These are phyloP conservation scores for Fusarium poae DNA, from an alignment of 2,329 filamentous ascomycete species.

Conservation along the genomic window DNA sequence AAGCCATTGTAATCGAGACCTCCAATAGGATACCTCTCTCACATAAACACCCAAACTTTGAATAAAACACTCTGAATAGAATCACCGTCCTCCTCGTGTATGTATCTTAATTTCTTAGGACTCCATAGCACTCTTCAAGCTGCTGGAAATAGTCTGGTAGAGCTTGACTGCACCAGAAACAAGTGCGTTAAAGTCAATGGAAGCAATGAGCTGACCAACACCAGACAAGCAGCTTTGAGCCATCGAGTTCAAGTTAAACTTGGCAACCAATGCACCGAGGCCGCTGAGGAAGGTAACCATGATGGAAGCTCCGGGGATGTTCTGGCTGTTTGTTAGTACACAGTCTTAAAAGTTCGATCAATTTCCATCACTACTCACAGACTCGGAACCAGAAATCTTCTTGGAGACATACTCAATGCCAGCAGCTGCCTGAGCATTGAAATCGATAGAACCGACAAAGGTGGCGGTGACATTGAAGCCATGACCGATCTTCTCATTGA, in stretches of 20 bases:
- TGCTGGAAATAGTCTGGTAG: not conserved
- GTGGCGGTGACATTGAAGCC: not conserved
- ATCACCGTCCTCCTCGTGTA: accelerated
- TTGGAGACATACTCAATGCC: not conserved
- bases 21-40: not conserved
- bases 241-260: not conserved
- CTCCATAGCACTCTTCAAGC: not conserved
- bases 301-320: not conserved
- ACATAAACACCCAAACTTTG: not conserved
- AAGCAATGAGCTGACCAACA: not conserved
- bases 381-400: not conserved
- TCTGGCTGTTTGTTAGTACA: not conserved
- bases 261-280: not conserved
- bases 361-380: not conserved
- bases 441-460: not conserved
- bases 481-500: not conserved
- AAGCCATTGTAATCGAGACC: not conserved
- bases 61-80: not conserved
- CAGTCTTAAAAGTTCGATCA: too few relatives aligned
- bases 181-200: not conserved
- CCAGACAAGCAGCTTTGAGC: not conserved
- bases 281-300: not conserved
- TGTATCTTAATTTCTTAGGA: not conserved
- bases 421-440: not conserved
- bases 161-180: not conserved